Conservation (phyloP, 192 early-diverging fungal genomes). For the Chytriomyces sp. region DNA sequence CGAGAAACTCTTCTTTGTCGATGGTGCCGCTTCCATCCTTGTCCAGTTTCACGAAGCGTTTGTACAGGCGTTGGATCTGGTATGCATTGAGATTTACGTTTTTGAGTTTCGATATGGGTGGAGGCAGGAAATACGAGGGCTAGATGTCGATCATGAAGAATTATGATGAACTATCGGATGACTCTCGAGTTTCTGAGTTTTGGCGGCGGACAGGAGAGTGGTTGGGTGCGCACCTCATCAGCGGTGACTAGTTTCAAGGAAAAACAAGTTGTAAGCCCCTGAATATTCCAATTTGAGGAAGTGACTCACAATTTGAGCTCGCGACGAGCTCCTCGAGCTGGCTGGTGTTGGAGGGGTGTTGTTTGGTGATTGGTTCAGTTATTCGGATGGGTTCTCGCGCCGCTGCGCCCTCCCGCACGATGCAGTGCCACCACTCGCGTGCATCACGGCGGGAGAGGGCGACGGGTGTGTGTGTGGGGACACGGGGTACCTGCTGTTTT, state of each 20-base stretch:
- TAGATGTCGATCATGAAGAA: no score
- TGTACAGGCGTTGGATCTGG: conserved; percentile 96
- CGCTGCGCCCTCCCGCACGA: background rate
- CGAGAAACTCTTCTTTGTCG: conserved; percentile 95
- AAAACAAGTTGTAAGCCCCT: background rate
- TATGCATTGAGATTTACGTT: background rate
- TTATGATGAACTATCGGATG: background rate
- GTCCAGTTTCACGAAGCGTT: conserved; percentile 97
- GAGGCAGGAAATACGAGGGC: background rate
- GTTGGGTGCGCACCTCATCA: conserved; percentile 33
- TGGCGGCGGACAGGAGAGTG: background rate
- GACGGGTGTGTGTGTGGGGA: no score
- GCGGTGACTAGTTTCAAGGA: conserved; percentile 44
- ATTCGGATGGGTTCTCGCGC: no score
- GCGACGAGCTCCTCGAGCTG: conserved; percentile 80
- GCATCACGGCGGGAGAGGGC: background rate
- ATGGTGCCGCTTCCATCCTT: conserved; percentile 96
- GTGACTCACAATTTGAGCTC: conserved; percentile 71
- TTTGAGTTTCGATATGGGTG: background rate
- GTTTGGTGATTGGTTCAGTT: no score
- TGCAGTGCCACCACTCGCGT: background rate
- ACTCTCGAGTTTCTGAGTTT: background rate
- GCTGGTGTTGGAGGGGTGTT: conserved; percentile 26
- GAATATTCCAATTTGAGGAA: background rate
- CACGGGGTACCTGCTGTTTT: background rate